Evolutionary conservation across 768 basidiomycete genomes (phyloP).

Genomic region (Naganishia onofrii): DNA sequence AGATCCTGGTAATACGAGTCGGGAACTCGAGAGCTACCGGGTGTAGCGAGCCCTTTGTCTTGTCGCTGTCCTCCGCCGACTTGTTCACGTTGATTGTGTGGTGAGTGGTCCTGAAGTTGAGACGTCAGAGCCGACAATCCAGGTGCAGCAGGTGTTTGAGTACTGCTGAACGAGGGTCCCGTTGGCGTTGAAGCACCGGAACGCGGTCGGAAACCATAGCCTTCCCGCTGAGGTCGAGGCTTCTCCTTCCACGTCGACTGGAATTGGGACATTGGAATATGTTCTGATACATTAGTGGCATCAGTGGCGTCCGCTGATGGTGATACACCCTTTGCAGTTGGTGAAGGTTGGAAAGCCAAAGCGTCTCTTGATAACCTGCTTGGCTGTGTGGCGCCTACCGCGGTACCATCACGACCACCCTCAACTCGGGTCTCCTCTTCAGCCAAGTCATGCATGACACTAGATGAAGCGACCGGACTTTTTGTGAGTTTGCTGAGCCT

Average conservation of each 20-base stretch:
- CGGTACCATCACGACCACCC: neutral
- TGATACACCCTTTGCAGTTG: neutral
- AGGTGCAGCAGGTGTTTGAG: neutral
- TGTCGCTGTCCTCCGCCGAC: slow-evolving; percentile 5
- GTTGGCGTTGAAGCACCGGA: slow-evolving; percentile 69
- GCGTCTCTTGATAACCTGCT: slow-evolving; percentile 23
- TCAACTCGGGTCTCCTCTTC: slow-evolving; percentile 4
- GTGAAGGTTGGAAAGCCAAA: slow-evolving; percentile 14
- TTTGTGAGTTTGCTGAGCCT: slow-evolving; percentile 30
- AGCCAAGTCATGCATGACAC: slow-evolving; percentile 6
- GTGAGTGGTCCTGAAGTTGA: slow-evolving; percentile 18
- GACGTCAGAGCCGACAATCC: neutral
- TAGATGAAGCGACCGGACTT: slow-evolving; percentile 9
- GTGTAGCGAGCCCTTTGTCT: slow-evolving; percentile 1
- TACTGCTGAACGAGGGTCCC: slow-evolving; percentile 29
- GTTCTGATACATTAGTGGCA: neutral
- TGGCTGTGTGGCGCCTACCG: neutral
- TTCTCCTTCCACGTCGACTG: slow-evolving; percentile 15
- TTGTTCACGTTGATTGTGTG: slow-evolving; percentile 27
- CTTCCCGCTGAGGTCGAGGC: slow-evolving; percentile 58
- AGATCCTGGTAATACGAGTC: neutral
- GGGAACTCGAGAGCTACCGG: neutral
- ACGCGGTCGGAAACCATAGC: slow-evolving; percentile 73
- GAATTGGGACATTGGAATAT: slow-evolving; percentile 20
- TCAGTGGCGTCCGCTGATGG: neutral